Conservation (phyloP, 2,329 filamentous ascomycete species). For the Sphaerulina populicola region DNA sequence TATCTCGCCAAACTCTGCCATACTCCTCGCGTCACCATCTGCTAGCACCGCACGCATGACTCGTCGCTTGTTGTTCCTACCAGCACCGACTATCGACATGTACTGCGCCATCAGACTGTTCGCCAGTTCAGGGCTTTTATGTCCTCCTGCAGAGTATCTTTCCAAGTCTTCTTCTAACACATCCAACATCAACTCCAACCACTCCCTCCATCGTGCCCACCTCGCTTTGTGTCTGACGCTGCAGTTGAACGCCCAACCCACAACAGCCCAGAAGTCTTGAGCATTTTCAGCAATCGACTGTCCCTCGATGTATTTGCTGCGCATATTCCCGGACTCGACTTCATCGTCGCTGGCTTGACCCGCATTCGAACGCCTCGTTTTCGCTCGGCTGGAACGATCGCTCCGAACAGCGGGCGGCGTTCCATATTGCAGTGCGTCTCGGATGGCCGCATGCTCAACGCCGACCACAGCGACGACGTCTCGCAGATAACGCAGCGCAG, state of each 20-base stretch:
- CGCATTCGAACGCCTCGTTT: conserved; percentile 8
- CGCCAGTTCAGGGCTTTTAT: conserved; percentile 15
- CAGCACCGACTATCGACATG: conserved; percentile 37
- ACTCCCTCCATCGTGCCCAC: conserved; percentile 74
- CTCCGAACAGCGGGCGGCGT: background rate
- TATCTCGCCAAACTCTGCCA: conserved; percentile 54
- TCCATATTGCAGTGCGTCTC: conserved; percentile 63
- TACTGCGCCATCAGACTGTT: conserved; percentile 57
- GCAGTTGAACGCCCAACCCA: conserved; percentile 93
- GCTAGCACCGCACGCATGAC: conserved; percentile 61
- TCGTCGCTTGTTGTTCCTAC: conserved; percentile 39
- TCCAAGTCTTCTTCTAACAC: conserved; percentile 64
- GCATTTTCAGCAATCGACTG: conserved; percentile 66
- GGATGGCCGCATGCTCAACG: conserved; percentile 60
- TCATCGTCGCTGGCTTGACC: conserved; percentile 22
- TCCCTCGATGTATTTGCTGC: conserved; percentile 53
- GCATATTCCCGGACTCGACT: conserved; percentile 45
- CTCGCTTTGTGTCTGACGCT: conserved; percentile 62
- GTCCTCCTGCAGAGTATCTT: conserved; percentile 40
- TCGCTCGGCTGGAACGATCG: conserved; percentile 17
- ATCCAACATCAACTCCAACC: conserved; percentile 72
- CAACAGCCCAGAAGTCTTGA: conserved; percentile 78
- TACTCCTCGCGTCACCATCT: conserved; percentile 48
- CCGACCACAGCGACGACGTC: conserved; percentile 58
- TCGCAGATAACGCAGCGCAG: conserved; percentile 62